Evolutionary conservation across 495 filamentous ascomycete genomes (phyloP), one percentile per base, ranked within the genome.

Genomic region (Talaromyces borbonicus): DNA sequence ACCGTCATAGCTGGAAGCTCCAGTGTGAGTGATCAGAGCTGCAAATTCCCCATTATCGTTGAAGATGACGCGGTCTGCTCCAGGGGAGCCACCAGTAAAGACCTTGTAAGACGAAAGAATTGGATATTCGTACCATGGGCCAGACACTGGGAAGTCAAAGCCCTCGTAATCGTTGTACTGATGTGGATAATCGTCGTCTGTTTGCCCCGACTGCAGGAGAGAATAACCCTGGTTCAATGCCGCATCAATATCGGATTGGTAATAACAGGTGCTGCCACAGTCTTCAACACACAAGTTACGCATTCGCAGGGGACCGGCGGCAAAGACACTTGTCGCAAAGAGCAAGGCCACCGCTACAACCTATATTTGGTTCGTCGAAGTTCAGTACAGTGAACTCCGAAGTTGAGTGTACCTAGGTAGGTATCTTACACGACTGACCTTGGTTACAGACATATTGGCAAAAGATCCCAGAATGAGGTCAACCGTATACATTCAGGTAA

Each of bases 111-210:
- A 68, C 41, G 52, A 66, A 54, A 84, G 49, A 46, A 89, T 80
- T 1, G 84, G 84, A 57, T 78, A 87, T 57, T 87, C 84, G 50
- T 84, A 81, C 65, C 79, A 87, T 0, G 81, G 78, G n/a, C 72
- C 72, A 1, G 57, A 50, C 5, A 76, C 72, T 26, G 72, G 66
- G 64, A 89, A 87, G 45, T 60, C 63, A 59, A 87, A 85, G 30
- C 77, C 80, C 58, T 89, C 84, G 58, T 79, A 79, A 72, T 87
- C 70, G 56, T 85, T 74, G 69, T 85, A 87, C 39, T 67, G 62
- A 63, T 87, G 83, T 0, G 83, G 84, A 59, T 87, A 87, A 51
- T 60, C 53, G 57, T 72, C 67, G 22, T 72, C 68, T 9, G 65
- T 70, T 5, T 63, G 25, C 32, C 75, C 79, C 4, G 56, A 37